These are phyloP conservation scores for Diaporthe aspalathi DNA, from an alignment of 2,329 filamentous ascomycete species.

Conservation along the genomic window DNA sequence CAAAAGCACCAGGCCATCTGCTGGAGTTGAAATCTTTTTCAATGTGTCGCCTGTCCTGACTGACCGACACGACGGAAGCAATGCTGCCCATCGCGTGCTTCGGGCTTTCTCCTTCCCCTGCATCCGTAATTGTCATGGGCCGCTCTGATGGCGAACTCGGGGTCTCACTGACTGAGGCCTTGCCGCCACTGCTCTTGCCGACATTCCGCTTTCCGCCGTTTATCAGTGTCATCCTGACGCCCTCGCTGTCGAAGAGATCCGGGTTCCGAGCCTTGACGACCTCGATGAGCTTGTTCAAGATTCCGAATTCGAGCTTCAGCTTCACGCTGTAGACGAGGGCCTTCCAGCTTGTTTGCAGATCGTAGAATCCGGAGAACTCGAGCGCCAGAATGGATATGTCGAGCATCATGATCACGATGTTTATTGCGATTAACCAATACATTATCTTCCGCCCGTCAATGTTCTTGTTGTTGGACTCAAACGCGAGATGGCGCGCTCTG, in stretches of 20 bases:
- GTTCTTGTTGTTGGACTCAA: conserved; percentile 36
- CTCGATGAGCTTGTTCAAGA: conserved; percentile 41
- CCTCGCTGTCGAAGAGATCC: conserved; percentile 25
- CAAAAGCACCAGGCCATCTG: background rate
- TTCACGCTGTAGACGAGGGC: conserved; percentile 42
- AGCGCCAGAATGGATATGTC: conserved; percentile 49
- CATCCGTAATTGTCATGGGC: background rate
- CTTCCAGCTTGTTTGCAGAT: conserved; percentile 38
- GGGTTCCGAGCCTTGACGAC: conserved; percentile 35
- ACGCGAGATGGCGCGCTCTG: conserved; percentile 9
- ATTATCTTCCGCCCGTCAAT: conserved; percentile 42
- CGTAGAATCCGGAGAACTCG: conserved; percentile 33
- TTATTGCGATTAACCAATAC: conserved; percentile 58
- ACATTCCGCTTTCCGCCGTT: background rate
- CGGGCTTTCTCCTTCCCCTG: background rate
- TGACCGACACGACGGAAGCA: conserved; percentile 7
- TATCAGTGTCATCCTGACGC: conserved; percentile 13
- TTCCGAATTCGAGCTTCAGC: conserved; percentile 43
- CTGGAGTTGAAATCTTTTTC: conserved; percentile 22
- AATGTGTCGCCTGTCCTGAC: conserved; percentile 4
- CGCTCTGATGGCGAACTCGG: background rate
- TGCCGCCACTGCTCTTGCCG: conserved; percentile 6
- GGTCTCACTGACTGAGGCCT: background rate
- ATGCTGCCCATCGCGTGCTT: background rate
- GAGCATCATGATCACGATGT: conserved; percentile 58